These are phyloP conservation scores for Arachis stenosperma DNA, from an alignment of 306 rosid genomes.

Conservation along the genomic window DNA sequence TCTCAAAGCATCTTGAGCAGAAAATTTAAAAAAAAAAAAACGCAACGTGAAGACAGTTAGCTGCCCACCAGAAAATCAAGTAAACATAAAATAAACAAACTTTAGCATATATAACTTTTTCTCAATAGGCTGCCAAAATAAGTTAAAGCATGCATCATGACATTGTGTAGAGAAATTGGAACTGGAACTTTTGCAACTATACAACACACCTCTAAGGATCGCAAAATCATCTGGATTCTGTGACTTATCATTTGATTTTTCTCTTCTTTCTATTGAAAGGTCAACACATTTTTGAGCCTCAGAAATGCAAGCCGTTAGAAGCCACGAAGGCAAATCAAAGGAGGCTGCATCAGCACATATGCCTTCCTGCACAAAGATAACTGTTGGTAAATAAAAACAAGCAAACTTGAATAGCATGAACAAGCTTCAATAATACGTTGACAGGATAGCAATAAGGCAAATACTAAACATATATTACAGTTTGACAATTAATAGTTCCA, in stretches of 20 bases:
- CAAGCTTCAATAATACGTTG: conserved; percentile 31
- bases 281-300: conserved; percentile 83
- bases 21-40: conserved; percentile 29
- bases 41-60: conserved; percentile 16
- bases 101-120: conserved; percentile 19
- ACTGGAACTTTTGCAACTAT: conserved; percentile 33
- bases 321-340: conserved; percentile 90
- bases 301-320: conserved; percentile 81
- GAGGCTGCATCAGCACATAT: conserved; percentile 98
- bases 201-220: conserved; percentile 76
- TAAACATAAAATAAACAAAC: conserved; percentile 26
- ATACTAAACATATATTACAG: conserved; percentile 17
- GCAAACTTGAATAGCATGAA: conserved; percentile 35
- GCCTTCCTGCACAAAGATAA: conserved; percentile 71
- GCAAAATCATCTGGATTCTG: conserved; percentile 83
- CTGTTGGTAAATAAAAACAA: conserved; percentile 37
- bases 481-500: conserved; percentile 19
- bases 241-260: conserved; percentile 72
- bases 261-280: conserved; percentile 70
- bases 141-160: conserved; percentile 31
- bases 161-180: conserved; percentile 34
- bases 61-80: conserved; percentile 33
- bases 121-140: conserved; percentile 20
- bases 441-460: conserved; percentile 24
- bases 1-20: conserved; percentile 22